A percentile compares a stretch with the other conserved stretches of the same genome.
Evolutionary conservation across 176 grass and related monocot species (phyloP).

Genomic region (Carex parvula): DNA sequence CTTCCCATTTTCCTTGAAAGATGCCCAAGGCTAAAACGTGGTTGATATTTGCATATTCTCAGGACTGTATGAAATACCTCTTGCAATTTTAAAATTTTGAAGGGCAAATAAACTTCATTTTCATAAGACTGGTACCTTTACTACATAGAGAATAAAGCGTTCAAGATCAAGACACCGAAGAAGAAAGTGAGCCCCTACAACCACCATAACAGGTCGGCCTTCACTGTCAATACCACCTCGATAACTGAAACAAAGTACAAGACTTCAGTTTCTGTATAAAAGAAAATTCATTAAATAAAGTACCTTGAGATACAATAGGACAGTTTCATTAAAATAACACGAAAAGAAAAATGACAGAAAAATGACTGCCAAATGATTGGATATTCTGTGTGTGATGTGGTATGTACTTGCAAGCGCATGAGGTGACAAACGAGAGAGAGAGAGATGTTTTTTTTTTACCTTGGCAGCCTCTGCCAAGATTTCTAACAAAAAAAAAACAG

Average conservation of each 20-base stretch:
- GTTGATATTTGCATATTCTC: background rate
- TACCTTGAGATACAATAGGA: background rate
- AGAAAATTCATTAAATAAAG: background rate
- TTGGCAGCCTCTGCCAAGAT: background rate
- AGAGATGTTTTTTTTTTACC: background rate
- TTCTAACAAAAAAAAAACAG: too few species aligned
- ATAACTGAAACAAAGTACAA: conserved; percentile 48
- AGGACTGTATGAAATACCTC: background rate
- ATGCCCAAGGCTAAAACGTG: background rate
- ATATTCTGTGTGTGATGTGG: background rate
- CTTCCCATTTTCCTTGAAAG: background rate
- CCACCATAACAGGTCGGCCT: conserved; percentile 81
- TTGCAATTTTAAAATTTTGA: background rate
- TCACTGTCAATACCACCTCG: conserved; percentile 83
- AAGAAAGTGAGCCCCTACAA: conserved; percentile 97
- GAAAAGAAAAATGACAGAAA: background rate
- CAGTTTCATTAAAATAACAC: background rate
- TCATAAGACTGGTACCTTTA: conserved; percentile 57
- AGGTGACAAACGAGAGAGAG: background rate
- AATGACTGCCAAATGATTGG: background rate
- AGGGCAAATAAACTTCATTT: background rate
- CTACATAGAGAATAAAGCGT: conserved; percentile 74
- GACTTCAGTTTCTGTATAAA: background rate
- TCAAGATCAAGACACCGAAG: conserved; percentile 92
- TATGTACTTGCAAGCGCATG: background rate